Conservation (phyloP, 2,329 filamentous ascomycete genomes). For the Fonsecaea monophora region DNA sequence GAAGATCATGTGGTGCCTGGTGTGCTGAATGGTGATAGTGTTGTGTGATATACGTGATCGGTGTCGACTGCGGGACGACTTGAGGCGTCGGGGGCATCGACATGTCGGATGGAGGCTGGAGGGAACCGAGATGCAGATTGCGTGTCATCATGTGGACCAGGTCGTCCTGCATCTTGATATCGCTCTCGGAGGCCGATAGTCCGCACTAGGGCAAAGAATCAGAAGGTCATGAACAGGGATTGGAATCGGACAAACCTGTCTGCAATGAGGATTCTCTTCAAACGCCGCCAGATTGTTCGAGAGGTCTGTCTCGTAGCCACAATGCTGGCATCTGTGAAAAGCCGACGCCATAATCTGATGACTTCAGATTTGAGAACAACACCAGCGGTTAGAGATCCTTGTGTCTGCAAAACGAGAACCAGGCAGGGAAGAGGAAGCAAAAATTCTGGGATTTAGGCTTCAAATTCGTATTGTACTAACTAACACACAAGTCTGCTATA, state of each 20-base stretch:
- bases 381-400: slow-evolving; percentile 33
- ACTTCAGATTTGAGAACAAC: slow-evolving; percentile 26
- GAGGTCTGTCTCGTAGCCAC: slow-evolving; percentile 48
- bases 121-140: slow-evolving; percentile 68
- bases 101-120: slow-evolving; percentile 46
- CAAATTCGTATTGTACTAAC: slow-evolving; percentile 41
- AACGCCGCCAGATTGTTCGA: slow-evolving; percentile 47
- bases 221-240: slow-evolving; percentile 37
- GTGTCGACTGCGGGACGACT: slow-evolving; percentile 45
- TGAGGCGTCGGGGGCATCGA: slow-evolving; percentile 42
- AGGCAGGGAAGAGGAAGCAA: slow-evolving; percentile 33
- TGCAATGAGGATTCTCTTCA: slow-evolving; percentile 49
- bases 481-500: slow-evolving; percentile 39
- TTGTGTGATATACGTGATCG: slow-evolving; percentile 76
- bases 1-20: slow-evolving; percentile 58
- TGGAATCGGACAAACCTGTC: slow-evolving; percentile 47
- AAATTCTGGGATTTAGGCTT: slow-evolving; percentile 40
- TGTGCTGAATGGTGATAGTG: slow-evolving; percentile 86
- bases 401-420: slow-evolving; percentile 37
- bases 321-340: slow-evolving; percentile 49
- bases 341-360: slow-evolving; percentile 47
- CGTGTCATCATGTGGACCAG: slow-evolving; percentile 79
- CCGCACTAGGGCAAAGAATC: slow-evolving; percentile 47
- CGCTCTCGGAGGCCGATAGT: slow-evolving; percentile 51
- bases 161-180: slow-evolving; percentile 76